Conservation (phyloP, 331 rosid genomes). For the Malus hybrid region DNA sequence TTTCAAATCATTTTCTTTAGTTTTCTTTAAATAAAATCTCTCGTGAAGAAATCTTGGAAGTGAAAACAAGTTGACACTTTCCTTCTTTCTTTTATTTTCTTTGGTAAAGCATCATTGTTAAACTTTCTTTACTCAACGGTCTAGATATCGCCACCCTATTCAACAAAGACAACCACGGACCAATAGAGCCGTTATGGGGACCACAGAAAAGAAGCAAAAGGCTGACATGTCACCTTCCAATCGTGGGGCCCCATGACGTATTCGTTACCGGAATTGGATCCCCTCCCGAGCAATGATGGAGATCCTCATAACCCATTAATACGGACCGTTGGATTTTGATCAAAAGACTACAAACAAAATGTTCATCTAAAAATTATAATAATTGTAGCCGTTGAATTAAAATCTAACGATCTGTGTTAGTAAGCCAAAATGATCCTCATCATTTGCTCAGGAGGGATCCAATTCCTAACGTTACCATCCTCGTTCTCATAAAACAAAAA, state of each 20-base stretch:
- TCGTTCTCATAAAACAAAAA: not conserved
- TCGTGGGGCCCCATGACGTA: not conserved
- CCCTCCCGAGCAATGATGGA: too few relatives aligned
- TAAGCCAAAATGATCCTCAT: too few relatives aligned
- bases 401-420: too few relatives aligned
- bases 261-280: not conserved
- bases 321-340: too few relatives aligned
- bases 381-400: too few relatives aligned
- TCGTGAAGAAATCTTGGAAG: not conserved
- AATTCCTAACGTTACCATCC: not conserved
- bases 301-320: too few relatives aligned
- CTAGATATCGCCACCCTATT: not conserved
- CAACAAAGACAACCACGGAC: not conserved
- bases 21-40: not conserved
- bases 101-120: not conserved
- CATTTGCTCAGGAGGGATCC: too few relatives aligned
- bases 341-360: too few relatives aligned
- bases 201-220: not conserved
- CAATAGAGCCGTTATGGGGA: constrained; percentile 22
- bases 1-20: too few relatives aligned
- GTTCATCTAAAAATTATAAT: too few relatives aligned
- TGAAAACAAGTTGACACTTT: not conserved
- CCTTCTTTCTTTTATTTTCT: not conserved
- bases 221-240: constrained; percentile 7
- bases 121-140: not conserved